Evolutionary conservation across 1,284 basidiomycete species (phyloP).

Genomic region (Inonotus obliquus): DNA sequence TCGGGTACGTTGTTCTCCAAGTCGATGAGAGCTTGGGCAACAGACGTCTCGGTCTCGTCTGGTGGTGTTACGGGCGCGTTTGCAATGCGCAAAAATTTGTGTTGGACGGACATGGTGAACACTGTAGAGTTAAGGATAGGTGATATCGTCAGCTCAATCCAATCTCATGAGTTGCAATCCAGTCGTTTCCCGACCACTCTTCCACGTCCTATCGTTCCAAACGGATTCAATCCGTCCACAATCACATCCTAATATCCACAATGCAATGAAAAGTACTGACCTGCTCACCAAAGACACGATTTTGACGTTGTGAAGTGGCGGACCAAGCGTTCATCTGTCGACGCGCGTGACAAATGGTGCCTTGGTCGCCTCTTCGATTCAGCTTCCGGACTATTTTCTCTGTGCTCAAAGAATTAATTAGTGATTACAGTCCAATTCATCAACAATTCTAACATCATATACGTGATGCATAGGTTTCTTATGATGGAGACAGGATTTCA

Average conservation of each 20-base stretch:
- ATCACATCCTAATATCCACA: neutral
- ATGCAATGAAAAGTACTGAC: constrained; percentile 8
- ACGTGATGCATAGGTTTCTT: too few species aligned
- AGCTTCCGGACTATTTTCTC: neutral
- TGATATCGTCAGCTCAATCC: neutral
- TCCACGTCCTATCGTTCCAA: neutral
- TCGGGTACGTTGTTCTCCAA: constrained; percentile 98
- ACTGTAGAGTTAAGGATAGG: neutral
- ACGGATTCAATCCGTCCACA: neutral
- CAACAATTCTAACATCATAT: too few species aligned
- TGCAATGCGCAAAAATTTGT: constrained; percentile 94
- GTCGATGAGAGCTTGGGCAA: constrained; percentile 97
- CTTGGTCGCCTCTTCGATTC: neutral
- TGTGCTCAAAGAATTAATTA: neutral
- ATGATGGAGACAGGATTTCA: too few species aligned
- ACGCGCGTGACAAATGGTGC: neutral
- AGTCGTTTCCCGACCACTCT: neutral
- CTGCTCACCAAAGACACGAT: constrained; percentile 13
- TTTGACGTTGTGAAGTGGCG: constrained; percentile 2
- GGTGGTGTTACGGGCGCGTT: constrained; percentile 89
- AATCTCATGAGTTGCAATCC: constrained; percentile 3
- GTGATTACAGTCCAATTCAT: too few species aligned
- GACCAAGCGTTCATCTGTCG: neutral
- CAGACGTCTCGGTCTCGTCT: constrained; percentile 87
- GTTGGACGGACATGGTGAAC: constrained; percentile 58